Evolutionary conservation across 345 rosid genomes (phyloP).

Genomic region (Hibiscus syriacus): DNA sequence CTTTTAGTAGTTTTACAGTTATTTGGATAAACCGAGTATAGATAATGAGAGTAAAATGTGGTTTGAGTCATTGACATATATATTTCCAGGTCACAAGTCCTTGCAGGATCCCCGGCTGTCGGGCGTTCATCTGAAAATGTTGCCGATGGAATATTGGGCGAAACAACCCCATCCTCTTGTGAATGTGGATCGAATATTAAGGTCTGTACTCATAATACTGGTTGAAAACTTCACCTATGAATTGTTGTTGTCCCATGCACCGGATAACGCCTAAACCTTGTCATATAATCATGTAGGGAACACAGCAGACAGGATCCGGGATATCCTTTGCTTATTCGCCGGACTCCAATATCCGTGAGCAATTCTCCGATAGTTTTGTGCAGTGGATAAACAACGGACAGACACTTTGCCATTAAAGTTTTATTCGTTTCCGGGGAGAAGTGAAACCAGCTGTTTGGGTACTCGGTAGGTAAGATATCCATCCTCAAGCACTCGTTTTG

Average conservation of each 20-base stretch:
- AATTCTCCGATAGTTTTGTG: slow-evolving; percentile 68
- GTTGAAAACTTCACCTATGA: neutral
- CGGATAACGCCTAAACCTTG: neutral
- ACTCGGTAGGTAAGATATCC: slow-evolving; percentile 2
- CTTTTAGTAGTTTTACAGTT: neutral
- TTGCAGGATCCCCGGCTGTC: slow-evolving; percentile 39
- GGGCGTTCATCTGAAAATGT: slow-evolving; percentile 71
- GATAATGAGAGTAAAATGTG: neutral
- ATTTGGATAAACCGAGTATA: neutral
- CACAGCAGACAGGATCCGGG: slow-evolving; percentile 40
- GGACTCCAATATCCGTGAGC: slow-evolving; percentile 33
- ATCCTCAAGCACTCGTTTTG: neutral
- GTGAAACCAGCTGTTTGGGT: neutral
- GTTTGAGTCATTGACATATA: neutral
- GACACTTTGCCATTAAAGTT: slow-evolving; percentile 60
- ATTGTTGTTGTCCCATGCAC: neutral
- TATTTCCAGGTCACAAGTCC: slow-evolving; percentile 55
- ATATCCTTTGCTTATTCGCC: slow-evolving; percentile 21
- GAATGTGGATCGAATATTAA: slow-evolving; percentile 63
- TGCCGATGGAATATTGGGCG: slow-evolving; percentile 46
- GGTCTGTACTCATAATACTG: slow-evolving; percentile 35
- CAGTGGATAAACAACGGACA: slow-evolving; percentile 75
- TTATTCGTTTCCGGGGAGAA: neutral
- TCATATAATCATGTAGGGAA: slow-evolving; percentile 36
- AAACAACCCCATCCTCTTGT: slow-evolving; percentile 49